A percentile compares a stretch with the other conserved stretches of the same genome.
Evolutionary conservation across 768 basidiomycete genomes (phyloP).

Genomic region (Lentinus brumalis): DNA sequence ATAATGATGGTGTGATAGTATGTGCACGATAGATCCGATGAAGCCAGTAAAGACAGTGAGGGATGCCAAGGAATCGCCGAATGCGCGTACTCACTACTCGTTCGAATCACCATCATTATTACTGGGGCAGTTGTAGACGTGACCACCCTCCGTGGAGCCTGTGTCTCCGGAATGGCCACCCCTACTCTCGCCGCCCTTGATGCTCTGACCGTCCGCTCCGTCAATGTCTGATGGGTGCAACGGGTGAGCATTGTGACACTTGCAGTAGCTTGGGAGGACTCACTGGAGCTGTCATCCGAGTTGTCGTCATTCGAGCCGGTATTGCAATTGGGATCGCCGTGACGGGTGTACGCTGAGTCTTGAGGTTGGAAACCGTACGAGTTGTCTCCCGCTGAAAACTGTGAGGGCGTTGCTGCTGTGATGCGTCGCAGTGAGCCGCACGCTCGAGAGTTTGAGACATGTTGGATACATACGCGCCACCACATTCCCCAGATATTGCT

Average conservation of each 20-base stretch:
- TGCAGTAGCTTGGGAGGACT: neutral
- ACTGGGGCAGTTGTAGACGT: slow-evolving; percentile 14
- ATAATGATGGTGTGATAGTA: no score
- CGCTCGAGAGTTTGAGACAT: neutral
- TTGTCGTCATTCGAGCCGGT: neutral
- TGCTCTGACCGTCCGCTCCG: slow-evolving; percentile 9
- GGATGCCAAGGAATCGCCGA: neutral
- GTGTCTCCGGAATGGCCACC: slow-evolving; percentile 4
- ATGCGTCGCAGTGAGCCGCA: neutral
- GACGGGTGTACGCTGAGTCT: neutral
- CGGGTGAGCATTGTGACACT: neutral
- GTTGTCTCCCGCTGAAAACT: neutral
- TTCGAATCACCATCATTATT: neutral
- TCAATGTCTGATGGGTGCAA: neutral
- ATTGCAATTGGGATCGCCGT: neutral
- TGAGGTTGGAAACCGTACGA: neutral
- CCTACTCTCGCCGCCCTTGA: neutral
- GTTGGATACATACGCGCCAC: neutral
- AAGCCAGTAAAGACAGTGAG: neutral
- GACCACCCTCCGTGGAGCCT: slow-evolving; percentile 13
- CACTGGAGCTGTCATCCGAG: slow-evolving; percentile 6
- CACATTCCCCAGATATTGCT: neutral
- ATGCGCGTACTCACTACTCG: neutral
- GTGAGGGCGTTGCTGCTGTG: neutral
- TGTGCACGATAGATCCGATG: neutral